A percentile compares a stretch with the other conserved stretches of the same genome.
phyloP scores from a whole-genome alignment of 1,284 basidiomycete genomes.

The Cronartium quercuum region DNA sequence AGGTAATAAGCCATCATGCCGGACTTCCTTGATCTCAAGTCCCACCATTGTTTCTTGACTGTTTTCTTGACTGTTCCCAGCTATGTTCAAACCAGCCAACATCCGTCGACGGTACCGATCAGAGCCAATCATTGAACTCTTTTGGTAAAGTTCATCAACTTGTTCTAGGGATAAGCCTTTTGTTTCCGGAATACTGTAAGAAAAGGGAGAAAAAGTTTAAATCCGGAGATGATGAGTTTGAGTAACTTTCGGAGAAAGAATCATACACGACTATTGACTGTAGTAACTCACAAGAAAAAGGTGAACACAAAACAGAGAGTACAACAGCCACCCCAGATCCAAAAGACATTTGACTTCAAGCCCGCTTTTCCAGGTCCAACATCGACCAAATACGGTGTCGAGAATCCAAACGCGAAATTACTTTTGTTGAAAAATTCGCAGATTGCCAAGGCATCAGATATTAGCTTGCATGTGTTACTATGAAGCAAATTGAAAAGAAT shows the following conservation, averaged over 20 bases:
- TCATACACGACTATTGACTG: background rate
- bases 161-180: conserved; percentile 57
- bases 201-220: conserved; percentile 9
- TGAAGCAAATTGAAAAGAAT: conserved; percentile 55
- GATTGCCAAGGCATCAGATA: background rate
- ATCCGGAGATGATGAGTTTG: background rate
- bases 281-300: conserved; percentile 34
- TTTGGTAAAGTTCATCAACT: conserved; percentile 60
- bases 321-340: conserved; percentile 64
- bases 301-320: conserved; percentile 44
- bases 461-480: background rate
- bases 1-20: background rate
- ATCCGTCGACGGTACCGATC: conserved; percentile 31
- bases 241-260: background rate
- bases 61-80: background rate
- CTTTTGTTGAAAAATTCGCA: background rate
- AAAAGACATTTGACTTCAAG: conserved; percentile 76
- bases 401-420: conserved; percentile 59
- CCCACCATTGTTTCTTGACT: background rate
- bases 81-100: too few relatives aligned
- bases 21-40: background rate
- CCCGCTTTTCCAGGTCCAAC: conserved; percentile 56
- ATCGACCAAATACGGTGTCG: conserved; percentile 71
- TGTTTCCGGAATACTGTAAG: conserved; percentile 39
- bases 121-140: conserved; percentile 45